These are phyloP conservation scores for Stagonosporopsis tanaceti DNA, from an alignment of 2,329 filamentous ascomycete species.

Conservation along the genomic window DNA sequence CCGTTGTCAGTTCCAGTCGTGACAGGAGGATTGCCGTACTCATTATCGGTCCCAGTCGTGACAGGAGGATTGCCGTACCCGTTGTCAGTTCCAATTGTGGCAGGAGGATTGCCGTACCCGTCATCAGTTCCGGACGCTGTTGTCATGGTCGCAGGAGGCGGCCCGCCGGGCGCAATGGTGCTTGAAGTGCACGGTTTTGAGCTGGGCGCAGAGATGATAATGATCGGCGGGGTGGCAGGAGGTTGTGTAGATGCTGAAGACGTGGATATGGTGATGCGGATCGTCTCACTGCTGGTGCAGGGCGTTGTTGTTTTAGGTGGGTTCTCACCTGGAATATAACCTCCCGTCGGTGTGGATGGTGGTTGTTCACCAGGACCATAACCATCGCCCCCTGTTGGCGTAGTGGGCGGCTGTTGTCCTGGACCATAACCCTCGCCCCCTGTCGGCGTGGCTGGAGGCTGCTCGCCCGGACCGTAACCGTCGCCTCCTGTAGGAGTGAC, in stretches of 20 bases:
- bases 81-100: neutral
- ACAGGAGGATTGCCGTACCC: neutral
- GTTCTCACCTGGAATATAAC: neutral
- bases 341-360: too few relatives aligned
- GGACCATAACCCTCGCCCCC: neutral
- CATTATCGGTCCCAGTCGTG: neutral
- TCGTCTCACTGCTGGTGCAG: neutral
- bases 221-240: neutral
- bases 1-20: neutral
- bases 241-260: neutral
- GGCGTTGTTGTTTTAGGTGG: neutral
- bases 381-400: neutral
- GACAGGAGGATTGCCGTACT: neutral
- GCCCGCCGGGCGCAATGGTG: neutral
- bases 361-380: too few relatives aligned
- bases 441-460: neutral
- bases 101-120: neutral
- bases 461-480: neutral
- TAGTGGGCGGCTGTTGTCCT: neutral
- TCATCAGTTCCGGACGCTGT: neutral
- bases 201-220: conserved; percentile 1
- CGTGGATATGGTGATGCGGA: conserved; percentile 17
- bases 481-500: neutral
- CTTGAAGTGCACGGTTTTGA: conserved; percentile 1
- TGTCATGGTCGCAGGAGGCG: neutral